These are phyloP conservation scores for Thalassiosira mediterranea DNA, from an alignment of 352 stramenopile species.

Conservation along the genomic window DNA sequence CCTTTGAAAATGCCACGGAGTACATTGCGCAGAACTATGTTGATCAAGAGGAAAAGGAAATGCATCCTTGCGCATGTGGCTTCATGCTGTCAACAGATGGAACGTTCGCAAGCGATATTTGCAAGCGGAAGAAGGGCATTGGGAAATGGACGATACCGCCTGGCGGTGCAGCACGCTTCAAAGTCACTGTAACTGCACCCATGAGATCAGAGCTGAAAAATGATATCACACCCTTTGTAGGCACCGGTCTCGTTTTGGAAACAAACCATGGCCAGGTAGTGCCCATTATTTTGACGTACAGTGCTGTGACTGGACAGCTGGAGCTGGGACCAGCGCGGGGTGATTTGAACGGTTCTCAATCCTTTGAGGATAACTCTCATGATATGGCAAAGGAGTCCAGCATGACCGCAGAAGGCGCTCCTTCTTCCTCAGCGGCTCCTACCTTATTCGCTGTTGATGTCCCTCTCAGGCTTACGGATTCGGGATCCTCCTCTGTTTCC, in stretches of 20 bases:
- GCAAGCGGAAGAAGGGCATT: conserved; percentile 45
- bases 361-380: too few relatives aligned
- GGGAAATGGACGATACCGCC: conserved; percentile 69
- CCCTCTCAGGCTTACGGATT: too few relatives aligned
- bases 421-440: too few relatives aligned
- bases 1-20: conserved; percentile 39
- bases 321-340: conserved; percentile 53
- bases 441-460: too few relatives aligned
- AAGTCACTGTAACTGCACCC: conserved; percentile 63
- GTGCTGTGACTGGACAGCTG: conserved; percentile 67
- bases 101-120: conserved; percentile 29
- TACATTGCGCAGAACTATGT: conserved; percentile 28
- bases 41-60: conserved; percentile 17
- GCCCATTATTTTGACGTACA: conserved; percentile 76
- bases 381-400: too few relatives aligned
- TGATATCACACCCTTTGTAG: conserved; percentile 77
- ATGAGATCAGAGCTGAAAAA: conserved; percentile 53
- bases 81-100: conserved; percentile 56
- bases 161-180: conserved; percentile 66
- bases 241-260: conserved; percentile 70
- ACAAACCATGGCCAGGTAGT: conserved; percentile 73
- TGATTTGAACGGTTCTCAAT: too few relatives aligned
- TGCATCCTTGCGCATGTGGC: conserved; percentile 33
- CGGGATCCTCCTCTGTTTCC: too few relatives aligned
- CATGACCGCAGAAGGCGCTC: too few relatives aligned